Conservation (phyloP, 495 filamentous ascomycete species). For the Penicillium nucicola region DNA sequence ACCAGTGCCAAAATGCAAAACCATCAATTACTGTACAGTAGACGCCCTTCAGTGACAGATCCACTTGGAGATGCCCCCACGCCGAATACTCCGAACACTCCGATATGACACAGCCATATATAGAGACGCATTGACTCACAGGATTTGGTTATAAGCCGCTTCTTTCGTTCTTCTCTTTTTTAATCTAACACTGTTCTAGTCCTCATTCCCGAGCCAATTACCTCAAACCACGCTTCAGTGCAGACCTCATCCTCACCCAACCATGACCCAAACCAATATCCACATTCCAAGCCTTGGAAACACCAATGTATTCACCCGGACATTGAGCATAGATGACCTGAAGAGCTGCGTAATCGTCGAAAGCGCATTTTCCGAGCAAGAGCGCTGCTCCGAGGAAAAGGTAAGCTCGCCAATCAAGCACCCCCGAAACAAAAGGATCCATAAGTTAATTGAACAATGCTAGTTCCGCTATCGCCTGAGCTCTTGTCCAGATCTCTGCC, state of each 20-base stretch:
- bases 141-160: not conserved
- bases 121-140: constrained; percentile 4
- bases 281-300: constrained; percentile 2
- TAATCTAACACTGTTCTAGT: not conserved
- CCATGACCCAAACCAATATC: constrained; percentile 1
- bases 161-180: not conserved
- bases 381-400: constrained; percentile 25
- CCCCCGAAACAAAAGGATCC: not conserved
- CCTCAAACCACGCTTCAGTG: not conserved
- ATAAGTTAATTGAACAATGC: not conserved
- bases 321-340: constrained; percentile 13
- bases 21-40: no score
- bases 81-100: constrained; percentile 10
- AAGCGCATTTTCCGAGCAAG: constrained; percentile 16
- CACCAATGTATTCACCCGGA: constrained; percentile 7
- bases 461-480: constrained; percentile 22
- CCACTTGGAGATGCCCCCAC: not conserved
- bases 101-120: not conserved
- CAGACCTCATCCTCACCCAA: not conserved
- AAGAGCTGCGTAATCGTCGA: constrained; percentile 21
- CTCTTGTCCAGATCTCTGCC: constrained; percentile 13
- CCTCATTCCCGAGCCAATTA: not conserved
- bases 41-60: no score
- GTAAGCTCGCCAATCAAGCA: not conserved
- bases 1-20: no score